phyloP scores from a whole-genome alignment of 176 grass and related monocot species.

The Alloteropsis semialata region DNA sequence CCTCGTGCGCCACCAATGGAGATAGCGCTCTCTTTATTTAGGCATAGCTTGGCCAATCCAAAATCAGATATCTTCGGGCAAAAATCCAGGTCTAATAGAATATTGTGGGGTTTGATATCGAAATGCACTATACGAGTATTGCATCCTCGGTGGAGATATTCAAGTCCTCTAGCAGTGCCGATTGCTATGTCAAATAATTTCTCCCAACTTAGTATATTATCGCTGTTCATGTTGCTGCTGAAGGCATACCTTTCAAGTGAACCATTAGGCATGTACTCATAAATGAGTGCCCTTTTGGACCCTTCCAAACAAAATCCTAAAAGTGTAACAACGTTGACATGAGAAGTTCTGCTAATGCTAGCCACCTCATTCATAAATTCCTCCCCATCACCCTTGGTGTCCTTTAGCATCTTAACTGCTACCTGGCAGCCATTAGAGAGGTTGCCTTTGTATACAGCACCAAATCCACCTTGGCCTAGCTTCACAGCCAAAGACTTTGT shows the following conservation, averaged over 20 bases:
- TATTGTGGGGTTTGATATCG: conserved; percentile 34
- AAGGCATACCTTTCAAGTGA: no score
- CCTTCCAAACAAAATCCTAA: conserved; percentile 49
- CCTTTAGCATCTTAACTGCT: no score
- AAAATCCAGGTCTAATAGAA: conserved; percentile 7
- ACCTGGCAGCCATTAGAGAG: no score
- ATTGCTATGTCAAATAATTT: conserved; percentile 36
- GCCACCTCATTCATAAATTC: no score
- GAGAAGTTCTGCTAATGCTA: conserved; percentile 44
- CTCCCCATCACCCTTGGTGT: no score
- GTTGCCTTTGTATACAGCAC: no score
- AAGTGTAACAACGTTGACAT: conserved; percentile 45
- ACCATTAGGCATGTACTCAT: no score
- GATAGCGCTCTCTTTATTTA: conserved; percentile 10
- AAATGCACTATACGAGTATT: conserved; percentile 37
- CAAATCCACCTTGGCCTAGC: no score
- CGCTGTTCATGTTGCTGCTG: no score
- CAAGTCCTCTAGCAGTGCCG: no score
- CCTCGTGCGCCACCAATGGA: conserved; percentile 33
- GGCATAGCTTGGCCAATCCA: conserved; percentile 11
- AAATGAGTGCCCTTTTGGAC: conserved; percentile 47
- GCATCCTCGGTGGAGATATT: conserved; percentile 38
- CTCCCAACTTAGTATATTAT: no score
- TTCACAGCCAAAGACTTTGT: no score
- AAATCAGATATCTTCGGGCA: conserved; percentile 31